Evolutionary conservation across 2,329 filamentous ascomycete genomes (phyloP).

Genomic region (Chaetomium sp.): DNA sequence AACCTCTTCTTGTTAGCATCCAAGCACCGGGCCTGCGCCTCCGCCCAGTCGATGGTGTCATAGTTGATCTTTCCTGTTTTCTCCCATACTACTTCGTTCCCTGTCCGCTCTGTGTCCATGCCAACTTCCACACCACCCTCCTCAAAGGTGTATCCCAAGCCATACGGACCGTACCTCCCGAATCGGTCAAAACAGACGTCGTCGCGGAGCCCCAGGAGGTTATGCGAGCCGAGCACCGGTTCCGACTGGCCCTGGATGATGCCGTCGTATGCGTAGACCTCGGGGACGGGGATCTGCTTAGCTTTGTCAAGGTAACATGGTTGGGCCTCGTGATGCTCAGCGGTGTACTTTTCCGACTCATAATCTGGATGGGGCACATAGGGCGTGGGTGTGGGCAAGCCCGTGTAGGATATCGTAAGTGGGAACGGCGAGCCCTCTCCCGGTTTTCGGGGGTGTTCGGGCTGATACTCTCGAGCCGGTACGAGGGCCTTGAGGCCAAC

Average conservation of each 20-base stretch:
- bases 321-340: conserved; percentile 46
- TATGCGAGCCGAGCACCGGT: conserved; percentile 69
- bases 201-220: conserved; percentile 64
- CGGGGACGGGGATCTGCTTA: conserved; percentile 50
- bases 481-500: conserved; percentile 69
- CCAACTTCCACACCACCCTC: conserved; percentile 66
- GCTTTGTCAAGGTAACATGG: conserved; percentile 59
- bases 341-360: conserved; percentile 47
- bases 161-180: conserved; percentile 77
- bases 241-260: conserved; percentile 72
- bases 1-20: conserved; percentile 59
- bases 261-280: conserved; percentile 62
- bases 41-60: conserved; percentile 47
- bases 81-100: conserved; percentile 54
- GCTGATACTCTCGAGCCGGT: conserved; percentile 52
- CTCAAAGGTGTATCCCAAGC: conserved; percentile 69
- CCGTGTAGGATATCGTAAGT: conserved; percentile 30
- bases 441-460: conserved; percentile 61
- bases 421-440: conserved; percentile 31
- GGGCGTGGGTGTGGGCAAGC: conserved; percentile 39
- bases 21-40: conserved; percentile 48
- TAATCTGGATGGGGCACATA: conserved; percentile 69
- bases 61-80: conserved; percentile 52
- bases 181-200: conserved; percentile 86
- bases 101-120: conserved; percentile 65